A percentile compares a stretch with the other conserved stretches of the same genome.
phyloP scores from a whole-genome alignment of 1,139 yeast genomes.

The Blastobotrys buckinghamii region DNA sequence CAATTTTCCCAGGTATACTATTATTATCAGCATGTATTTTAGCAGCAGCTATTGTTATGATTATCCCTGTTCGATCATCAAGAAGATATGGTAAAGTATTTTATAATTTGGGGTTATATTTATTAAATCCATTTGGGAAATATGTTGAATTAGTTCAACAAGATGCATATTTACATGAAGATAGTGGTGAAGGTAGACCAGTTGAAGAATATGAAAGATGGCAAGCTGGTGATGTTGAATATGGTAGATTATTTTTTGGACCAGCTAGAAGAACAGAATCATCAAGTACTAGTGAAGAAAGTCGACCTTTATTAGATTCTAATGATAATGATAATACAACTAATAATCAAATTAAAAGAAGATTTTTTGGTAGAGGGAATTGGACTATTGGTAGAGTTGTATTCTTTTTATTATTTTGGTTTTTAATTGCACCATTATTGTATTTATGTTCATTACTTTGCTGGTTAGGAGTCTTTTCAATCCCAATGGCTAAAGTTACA shows the following conservation, averaged over 20 bases:
- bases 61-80: constrained; percentile 38
- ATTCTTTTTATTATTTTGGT: constrained; percentile 70
- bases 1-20: constrained; percentile 61
- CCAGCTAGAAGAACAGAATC: constrained; percentile 33
- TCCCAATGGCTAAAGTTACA: constrained; percentile 83
- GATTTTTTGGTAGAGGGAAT: constrained; percentile 87
- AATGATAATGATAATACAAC: constrained; percentile 21
- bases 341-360: constrained; percentile 28
- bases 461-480: constrained; percentile 83
- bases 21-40: constrained; percentile 52
- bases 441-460: constrained; percentile 51
- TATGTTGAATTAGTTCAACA: constrained; percentile 75
- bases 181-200: constrained; percentile 81
- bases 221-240: constrained; percentile 63
- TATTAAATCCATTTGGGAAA: constrained; percentile 84
- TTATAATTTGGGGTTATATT: constrained; percentile 59
- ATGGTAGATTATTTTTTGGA: constrained; percentile 65
- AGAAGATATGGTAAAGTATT: constrained; percentile 56
- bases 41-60: constrained; percentile 41
- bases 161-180: constrained; percentile 78
- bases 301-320: constrained; percentile 8
- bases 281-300: background rate
- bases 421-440: constrained; percentile 63
- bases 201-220: constrained; percentile 82
- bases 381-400: constrained; percentile 84